These are phyloP conservation scores for Aspergillus fischeri DNA, from an alignment of 2,329 filamentous ascomycete genomes.

Conservation along the genomic window DNA sequence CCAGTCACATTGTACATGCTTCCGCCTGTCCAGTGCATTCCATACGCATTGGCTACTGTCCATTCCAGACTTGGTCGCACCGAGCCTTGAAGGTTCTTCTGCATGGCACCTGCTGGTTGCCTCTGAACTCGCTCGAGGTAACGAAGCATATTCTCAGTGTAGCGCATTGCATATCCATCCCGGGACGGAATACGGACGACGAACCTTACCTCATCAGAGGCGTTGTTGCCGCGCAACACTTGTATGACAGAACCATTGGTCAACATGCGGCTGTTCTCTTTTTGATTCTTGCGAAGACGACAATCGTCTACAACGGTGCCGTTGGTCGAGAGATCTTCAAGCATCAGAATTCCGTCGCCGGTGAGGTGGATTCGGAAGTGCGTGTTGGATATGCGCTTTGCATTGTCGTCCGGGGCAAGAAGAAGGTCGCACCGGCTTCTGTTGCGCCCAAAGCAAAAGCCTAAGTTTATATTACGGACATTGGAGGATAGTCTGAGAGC, in stretches of 20 bases:
- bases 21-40: slow-evolving; percentile 79
- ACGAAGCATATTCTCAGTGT: slow-evolving; percentile 62
- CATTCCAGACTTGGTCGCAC: slow-evolving; percentile 28
- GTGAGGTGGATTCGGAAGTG: slow-evolving; percentile 95
- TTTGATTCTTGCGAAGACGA: slow-evolving; percentile 55
- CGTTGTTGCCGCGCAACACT: slow-evolving; percentile 52
- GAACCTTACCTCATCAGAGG: slow-evolving; percentile 67
- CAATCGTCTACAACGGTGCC: slow-evolving; percentile 80
- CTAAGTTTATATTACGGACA: slow-evolving; percentile 63
- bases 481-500: slow-evolving; percentile 74
- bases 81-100: slow-evolving; percentile 22
- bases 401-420: slow-evolving; percentile 63
- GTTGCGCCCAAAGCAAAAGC: slow-evolving; percentile 87
- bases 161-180: slow-evolving; percentile 64
- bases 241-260: slow-evolving; percentile 69
- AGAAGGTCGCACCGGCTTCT: slow-evolving; percentile 65
- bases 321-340: slow-evolving; percentile 93
- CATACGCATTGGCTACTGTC: slow-evolving; percentile 43
- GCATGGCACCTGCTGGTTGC: slow-evolving; percentile 17
- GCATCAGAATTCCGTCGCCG: slow-evolving; percentile 78
- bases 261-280: slow-evolving; percentile 59
- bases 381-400: slow-evolving; percentile 80
- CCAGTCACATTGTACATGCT: slow-evolving; percentile 77
- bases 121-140: slow-evolving; percentile 53
- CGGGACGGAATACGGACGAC: slow-evolving; percentile 78